These are phyloP conservation scores for Hura crepitans DNA, from an alignment of 441 rosid species.

Conservation along the genomic window DNA sequence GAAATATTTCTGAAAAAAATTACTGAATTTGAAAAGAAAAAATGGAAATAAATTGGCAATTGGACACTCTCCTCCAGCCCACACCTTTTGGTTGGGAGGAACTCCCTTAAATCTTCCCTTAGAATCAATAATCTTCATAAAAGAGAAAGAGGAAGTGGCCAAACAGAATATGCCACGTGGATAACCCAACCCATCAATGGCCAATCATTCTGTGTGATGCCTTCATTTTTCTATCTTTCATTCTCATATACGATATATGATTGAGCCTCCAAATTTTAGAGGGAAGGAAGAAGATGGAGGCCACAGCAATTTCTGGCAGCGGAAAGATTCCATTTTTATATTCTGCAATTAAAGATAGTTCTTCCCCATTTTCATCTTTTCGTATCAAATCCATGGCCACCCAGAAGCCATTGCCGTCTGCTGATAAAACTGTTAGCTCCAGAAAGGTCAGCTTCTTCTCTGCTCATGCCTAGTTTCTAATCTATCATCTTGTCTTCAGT, in stretches of 20 bases:
- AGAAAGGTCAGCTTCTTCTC: constrained; percentile 30
- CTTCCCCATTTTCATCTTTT: constrained; percentile 4
- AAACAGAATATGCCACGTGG: constrained; percentile 20
- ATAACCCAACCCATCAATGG: constrained; percentile 13
- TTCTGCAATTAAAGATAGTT: constrained; percentile 2
- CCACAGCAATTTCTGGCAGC: constrained; percentile 19
- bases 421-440: constrained; percentile 50
- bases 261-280: neutral
- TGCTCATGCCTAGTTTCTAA: no score
- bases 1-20: no score
- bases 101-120: no score
- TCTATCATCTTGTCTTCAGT: no score
- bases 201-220: constrained; percentile 5
- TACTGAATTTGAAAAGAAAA: no score
- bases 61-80: no score
- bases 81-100: no score
- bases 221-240: constrained; percentile 2
- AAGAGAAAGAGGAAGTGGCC: neutral
- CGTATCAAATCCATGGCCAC: constrained; percentile 60
- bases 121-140: no score
- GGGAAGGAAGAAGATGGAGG: constrained; percentile 15
- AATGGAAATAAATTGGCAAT: no score
- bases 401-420: constrained; percentile 56
- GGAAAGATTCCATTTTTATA: neutral
- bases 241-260: neutral